Evolutionary conservation across 225 moss, liverwort and hornwort species (phyloP).

Genomic region (Sphagnum contortum): DNA sequence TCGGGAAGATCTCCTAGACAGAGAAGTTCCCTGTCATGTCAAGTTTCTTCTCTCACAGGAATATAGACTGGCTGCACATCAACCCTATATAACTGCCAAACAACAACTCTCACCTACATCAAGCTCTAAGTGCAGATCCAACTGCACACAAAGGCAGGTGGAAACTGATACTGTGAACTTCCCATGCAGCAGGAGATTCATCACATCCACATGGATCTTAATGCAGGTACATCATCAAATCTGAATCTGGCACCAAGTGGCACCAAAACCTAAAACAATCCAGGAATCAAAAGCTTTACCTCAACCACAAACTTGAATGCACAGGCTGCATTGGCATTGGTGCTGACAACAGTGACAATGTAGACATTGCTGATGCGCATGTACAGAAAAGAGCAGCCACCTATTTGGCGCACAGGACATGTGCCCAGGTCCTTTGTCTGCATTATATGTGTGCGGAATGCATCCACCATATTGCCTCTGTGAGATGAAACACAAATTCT

Average conservation of each 20-base stretch:
- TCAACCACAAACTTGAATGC: conserved; percentile 65
- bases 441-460: conserved; percentile 63
- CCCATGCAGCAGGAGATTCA: too few species aligned
- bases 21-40: too few species aligned
- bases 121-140: too few species aligned
- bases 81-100: too few species aligned
- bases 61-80: too few species aligned
- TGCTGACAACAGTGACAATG: conserved; percentile 59
- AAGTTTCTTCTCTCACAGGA: too few species aligned
- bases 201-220: background rate
- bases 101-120: too few species aligned
- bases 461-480: conserved; percentile 66
- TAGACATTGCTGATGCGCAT: conserved; percentile 73
- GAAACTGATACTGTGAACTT: too few species aligned
- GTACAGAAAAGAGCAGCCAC: conserved; percentile 53
- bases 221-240: conserved; percentile 6
- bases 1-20: too few species aligned
- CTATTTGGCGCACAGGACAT: conserved; percentile 58
- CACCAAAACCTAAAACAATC: background rate
- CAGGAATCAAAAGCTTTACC: conserved; percentile 11
- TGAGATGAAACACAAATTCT: background rate
- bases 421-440: conserved; percentile 67
- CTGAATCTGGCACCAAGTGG: too few species aligned
- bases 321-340: conserved; percentile 61
- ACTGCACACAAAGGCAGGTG: too few species aligned